A percentile compares a stretch with the other conserved stretches of the same genome.
phyloP scores from a whole-genome alignment of 1,284 basidiomycete genomes.

The Ustilago bromivora region DNA sequence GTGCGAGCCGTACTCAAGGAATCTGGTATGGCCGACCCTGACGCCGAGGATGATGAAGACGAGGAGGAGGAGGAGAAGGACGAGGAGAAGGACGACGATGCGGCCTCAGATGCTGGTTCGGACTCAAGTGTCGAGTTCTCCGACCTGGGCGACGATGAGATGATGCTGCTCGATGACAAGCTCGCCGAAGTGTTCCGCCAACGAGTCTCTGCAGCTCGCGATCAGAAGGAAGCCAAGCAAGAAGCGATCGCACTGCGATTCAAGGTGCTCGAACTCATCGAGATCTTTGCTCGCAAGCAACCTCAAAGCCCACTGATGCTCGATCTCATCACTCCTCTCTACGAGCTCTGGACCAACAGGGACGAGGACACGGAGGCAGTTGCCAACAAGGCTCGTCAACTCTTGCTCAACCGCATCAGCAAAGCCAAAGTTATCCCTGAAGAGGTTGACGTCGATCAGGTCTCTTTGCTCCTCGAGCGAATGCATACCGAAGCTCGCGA shows the following conservation, averaged over 20 bases:
- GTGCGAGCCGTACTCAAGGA: conserved; percentile 83
- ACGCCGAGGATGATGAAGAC: conserved; percentile 65
- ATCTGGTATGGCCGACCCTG: conserved; percentile 76
- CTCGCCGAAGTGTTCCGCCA: conserved; percentile 86
- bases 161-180: conserved; percentile 95
- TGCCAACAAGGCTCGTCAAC: conserved; percentile 83
- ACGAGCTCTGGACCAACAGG: conserved; percentile 74
- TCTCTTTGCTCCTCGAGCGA: conserved; percentile 74
- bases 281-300: conserved; percentile 83
- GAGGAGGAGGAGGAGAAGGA: conserved; percentile 68
- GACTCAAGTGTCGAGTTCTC: conserved; percentile 52
- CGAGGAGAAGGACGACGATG: conserved; percentile 59
- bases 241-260: conserved; percentile 85
- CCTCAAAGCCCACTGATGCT: conserved; percentile 76
- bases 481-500: conserved; percentile 82
- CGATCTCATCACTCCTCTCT: conserved; percentile 80
- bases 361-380: conserved; percentile 75
- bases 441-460: conserved; percentile 72
- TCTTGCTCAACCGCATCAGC: conserved; percentile 80
- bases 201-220: conserved; percentile 74
- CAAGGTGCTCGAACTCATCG: conserved; percentile 90
- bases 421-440: conserved; percentile 80
- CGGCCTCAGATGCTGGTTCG: conserved; percentile 40
- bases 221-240: conserved; percentile 56
- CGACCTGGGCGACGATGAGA: conserved; percentile 81